Base-by-base conservation (phyloP, 116 monocot species). In the Dioscorea cayenensis region DNA sequence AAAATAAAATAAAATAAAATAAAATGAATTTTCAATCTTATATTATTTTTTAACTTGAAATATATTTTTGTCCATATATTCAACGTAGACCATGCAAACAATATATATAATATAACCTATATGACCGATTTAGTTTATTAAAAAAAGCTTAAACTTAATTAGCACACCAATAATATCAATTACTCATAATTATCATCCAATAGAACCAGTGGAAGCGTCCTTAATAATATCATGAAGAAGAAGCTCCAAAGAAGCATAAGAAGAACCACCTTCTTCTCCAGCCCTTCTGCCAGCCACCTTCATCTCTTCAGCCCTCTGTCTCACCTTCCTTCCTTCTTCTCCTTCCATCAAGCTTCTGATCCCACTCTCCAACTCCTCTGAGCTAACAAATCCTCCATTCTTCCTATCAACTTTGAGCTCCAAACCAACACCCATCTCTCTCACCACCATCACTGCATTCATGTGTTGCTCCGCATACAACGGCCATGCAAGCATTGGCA, bases 401-500 rank as follows among this genome's bases (percentile, higher is more conserved):
- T 49, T 23, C 55, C 28, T 59, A 63, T 79, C 75, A 18, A 75
- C 62, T 28, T 67, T 36, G 0, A 81, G 32, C 22, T 66, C 28
- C n/a, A 81, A 66, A 2, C 72, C 81, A 36, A 81, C 76, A 6
- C 62, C 68, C 67, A 72, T 36, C 6, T 67, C 72, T 18, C 28
- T 43, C 43, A 43, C 81, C 52, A 81, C 48, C 51, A 73, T 22
- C 8, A 81, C 63, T 12, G 77, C 72, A 58, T 81, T 81, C 51
- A 81, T 22, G 68, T 69, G 80, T 59, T 80, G 80, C 75, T 80
- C 80, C 2, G 75, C 71, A 28, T 58, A 66, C 8, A 71, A n/a
- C 6, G 80, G 80, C 75, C 71, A 75, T 4, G 71, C 69, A 23
- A 75, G 71, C 75, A 80, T 70, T 60, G 75, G 75, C 58, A 80